Base-by-base conservation (phyloP, 116 monocot genomes). In the Zostera marina region DNA sequence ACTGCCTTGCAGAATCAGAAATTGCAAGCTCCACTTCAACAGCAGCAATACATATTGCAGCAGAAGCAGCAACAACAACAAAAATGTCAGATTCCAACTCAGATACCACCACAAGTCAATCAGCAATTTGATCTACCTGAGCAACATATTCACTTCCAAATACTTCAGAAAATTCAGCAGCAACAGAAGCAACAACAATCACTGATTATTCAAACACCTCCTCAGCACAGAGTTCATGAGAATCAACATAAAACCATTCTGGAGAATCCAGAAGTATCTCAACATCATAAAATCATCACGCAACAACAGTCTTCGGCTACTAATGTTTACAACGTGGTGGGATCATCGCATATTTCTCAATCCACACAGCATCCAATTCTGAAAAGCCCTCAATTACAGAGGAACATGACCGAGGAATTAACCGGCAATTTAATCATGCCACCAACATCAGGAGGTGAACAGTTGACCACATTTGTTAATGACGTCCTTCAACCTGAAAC, bases 61-160 rank as follows among this genome's bases (percentile, higher is more conserved):
- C 69, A 66, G 22, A 58, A 63, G 24, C 75, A 75, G n/a, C 65
- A 51, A 16, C 57, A 63, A 4, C 70, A 43, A 20, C 55, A 65
- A 20, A 42, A 48, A 26, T n/a, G 7, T 24, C 56, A 43, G 10
- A 59, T 59, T 20, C 43, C 40, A 59, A 9, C 60, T 47, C 73
- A 70, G n/a, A 17, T 17, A 8, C 12, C 66, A 23, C 61, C 62
- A 11, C 55, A 65, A 24, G 5, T 17, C 22, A 69, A 63, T 8
- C 68, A 71, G 39, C 75, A 76, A 44, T 17, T 41, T 15, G 76
- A 76, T 40, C 19, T 62, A 49, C 22, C 65, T 14, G 61, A 75
- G 43, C 68, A 68, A 13, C 79, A 74, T 32, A 60, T 68, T 44
- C 79, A 79, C 40, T 41, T 70, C 16, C 79, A 79, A 51, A 56